These are phyloP conservation scores for Byssothecium circinans DNA, from an alignment of 2,329 filamentous ascomycete genomes.

Conservation along the genomic window DNA sequence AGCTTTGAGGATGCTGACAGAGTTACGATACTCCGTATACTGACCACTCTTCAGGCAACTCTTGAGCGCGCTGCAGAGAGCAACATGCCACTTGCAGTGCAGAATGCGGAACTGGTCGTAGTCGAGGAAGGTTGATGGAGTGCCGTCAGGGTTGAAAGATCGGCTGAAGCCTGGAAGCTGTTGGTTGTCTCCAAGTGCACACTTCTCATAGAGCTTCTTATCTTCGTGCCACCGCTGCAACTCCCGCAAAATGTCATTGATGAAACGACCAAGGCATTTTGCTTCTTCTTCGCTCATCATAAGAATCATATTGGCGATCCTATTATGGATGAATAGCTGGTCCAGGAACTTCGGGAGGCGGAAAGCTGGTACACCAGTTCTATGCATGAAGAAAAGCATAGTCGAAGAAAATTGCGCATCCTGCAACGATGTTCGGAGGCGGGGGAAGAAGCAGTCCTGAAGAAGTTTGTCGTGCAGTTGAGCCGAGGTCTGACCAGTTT, in stretches of 20 bases:
- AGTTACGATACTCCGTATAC: slow-evolving; percentile 98
- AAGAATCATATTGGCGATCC: slow-evolving; percentile 81
- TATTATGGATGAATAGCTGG: slow-evolving; percentile 79
- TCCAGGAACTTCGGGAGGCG: slow-evolving; percentile 82
- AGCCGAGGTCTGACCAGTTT: slow-evolving; percentile 60
- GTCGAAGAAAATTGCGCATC: slow-evolving; percentile 89
- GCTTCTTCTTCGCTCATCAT: slow-evolving; percentile 87
- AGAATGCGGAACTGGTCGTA: slow-evolving; percentile 85
- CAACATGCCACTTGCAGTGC: slow-evolving; percentile 87
- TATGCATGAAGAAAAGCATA: slow-evolving; percentile 85
- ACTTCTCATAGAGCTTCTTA: slow-evolving; percentile 73
- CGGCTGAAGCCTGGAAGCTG: slow-evolving; percentile 78
- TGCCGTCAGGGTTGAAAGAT: slow-evolving; percentile 69
- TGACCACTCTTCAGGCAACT: slow-evolving; percentile 79
- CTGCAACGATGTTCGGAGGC: slow-evolving; percentile 77
- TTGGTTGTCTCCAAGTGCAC: slow-evolving; percentile 69
- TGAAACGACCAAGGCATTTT: slow-evolving; percentile 88
- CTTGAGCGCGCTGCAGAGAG: slow-evolving; percentile 77
- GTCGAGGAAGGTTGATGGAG: slow-evolving; percentile 71
- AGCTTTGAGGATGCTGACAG: slow-evolving; percentile 83
- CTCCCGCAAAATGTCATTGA: slow-evolving; percentile 79
- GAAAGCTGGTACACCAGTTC: slow-evolving; percentile 81
- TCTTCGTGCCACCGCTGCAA: slow-evolving; percentile 82
- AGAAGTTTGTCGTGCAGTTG: slow-evolving; percentile 74
- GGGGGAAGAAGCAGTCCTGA: slow-evolving; percentile 90